Base-by-base conservation (phyloP, 495 filamentous ascomycete genomes). In the Entonaema liquescens region DNA sequence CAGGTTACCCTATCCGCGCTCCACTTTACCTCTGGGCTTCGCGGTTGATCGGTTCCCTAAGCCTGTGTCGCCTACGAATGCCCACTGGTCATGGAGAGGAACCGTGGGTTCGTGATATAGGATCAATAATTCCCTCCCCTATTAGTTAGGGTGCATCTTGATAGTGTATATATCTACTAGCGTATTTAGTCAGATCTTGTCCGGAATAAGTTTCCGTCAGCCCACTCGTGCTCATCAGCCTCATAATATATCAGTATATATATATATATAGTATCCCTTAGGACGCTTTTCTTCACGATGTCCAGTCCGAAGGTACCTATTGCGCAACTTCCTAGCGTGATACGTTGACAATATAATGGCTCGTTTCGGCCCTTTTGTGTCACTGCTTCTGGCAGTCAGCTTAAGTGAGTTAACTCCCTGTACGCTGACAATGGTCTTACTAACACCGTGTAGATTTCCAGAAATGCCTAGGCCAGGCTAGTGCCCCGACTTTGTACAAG, bases 401-500 rank as follows among this genome's bases (percentile, higher is more conserved):
- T 62, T 72, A 38, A 67, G 74, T 74, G 49, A 62, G 74, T 26
- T n/a, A 47, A 6, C 6, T 38, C 33, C 31, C 17, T 25, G 7
- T 23, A 31, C 25, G 33, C 21, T 21, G 40, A 42, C 36, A 5
- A 28, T 21, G 4, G 11, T 58, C 61, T 65, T 62, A 38, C 69
- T 76, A 61, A 76, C 35, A 19, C 26, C 12, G 44, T 21, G 21
- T 36, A 76, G 74, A 74, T 63, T 11, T 70, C 60, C 68, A 63
- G 53, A 60, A 62, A 70, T 76, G 74, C 59, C 44, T 72, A 35
- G 66, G 74, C 17, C 74, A 76, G 47, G 40, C 21, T 35, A 53
- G 62, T 38, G 59, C 68, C 11, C 71, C 74, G 33, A 72, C 74
- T 23, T 28, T 72, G 12, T 79, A 73, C 44, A 76, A 56, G 23